Evolutionary conservation across 2,329 filamentous ascomycete species (phyloP), one percentile per base, ranked within the genome.

Genomic region (Diaporthe sp.): DNA sequence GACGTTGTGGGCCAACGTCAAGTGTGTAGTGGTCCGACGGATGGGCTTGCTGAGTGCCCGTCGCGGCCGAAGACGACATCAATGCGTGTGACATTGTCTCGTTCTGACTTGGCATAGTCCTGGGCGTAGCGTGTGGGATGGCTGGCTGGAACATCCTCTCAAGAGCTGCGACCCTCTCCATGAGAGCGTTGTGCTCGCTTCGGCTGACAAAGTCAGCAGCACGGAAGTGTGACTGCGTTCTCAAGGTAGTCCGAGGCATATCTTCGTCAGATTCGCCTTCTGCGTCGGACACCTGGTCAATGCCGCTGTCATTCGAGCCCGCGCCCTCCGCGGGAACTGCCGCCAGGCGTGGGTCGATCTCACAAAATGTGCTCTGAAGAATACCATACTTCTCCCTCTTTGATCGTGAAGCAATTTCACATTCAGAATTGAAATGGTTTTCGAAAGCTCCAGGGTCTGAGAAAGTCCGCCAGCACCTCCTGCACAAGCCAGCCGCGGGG

Each of bases 381-480:
- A 74, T 71, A 35, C 60, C 45, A 35, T 74, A 76, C 33, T 76
- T 76, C 38, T 76, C 74, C 19, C 74, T 69, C 61, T 76, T 76
- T 50, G 72, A 74, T 30, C 74, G 61, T 40, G 74, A 76, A 9
- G 66, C 74, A 8, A 58, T 76, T 55, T 74, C 68, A 55, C 74
- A 76, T 15, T 74, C 74, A n/a, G 33, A 12, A 7, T 67, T 74
- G 25, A 80, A 40, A 73, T 83, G 82, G 12, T n/a, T 45, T 2
- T 79, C 76, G 64, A 83, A 83, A 4, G 69, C 69, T 1, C 71
- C 68, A 40, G 76, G 76, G 42, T 80, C 75, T 33, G 28, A n/a
- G 47, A 82, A 83, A 1, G 77, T 42, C 28, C 71, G 72, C 82
- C 82, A 83, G 76, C 82, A 83, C 35, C 73, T 78, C 52, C 80